Evolutionary conservation across 2,329 filamentous ascomycete genomes (phyloP).

Genomic region (Zymoseptoria ardabiliae): DNA sequence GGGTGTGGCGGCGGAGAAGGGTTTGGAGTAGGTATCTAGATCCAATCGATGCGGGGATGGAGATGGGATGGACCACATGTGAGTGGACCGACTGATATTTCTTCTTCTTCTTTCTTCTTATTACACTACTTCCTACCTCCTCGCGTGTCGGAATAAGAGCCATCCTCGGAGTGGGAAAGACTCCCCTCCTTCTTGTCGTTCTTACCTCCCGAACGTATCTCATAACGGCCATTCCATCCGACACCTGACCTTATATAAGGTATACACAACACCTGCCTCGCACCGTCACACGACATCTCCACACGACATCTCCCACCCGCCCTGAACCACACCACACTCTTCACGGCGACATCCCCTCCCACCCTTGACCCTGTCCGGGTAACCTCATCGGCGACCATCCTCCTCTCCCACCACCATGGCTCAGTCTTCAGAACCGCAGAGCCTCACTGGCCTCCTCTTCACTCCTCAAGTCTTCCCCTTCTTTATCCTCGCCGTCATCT

Average conservation of each 20-base stretch:
- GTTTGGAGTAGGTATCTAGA: too few species aligned
- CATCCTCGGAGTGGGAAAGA: neutral
- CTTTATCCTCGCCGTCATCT: slow-evolving; percentile 34
- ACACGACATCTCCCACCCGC: neutral
- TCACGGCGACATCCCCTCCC: neutral
- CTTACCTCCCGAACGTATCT: neutral
- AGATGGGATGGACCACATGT: neutral
- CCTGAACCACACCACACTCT: neutral
- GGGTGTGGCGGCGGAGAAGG: neutral
- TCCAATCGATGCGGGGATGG: neutral
- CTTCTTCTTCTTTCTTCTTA: neutral
- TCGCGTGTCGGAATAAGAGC: neutral
- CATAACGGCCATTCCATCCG: too few species aligned
- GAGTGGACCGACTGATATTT: neutral
- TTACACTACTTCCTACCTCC: neutral
- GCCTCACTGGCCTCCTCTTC: slow-evolving; percentile 25
- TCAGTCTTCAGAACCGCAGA: slow-evolving; percentile 18
- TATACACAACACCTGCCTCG: neutral
- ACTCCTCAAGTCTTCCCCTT: slow-evolving; percentile 37
- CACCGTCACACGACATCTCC: neutral
- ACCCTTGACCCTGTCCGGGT: neutral
- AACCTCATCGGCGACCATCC: neutral
- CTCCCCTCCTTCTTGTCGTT: neutral
- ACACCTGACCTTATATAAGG: neutral
- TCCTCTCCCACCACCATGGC: slow-evolving; percentile 16